A percentile compares a stretch with the other conserved stretches of the same genome.
Evolutionary conservation across 257 asterid genomes (phyloP).

Genomic region (Solanum chiquidenum): DNA sequence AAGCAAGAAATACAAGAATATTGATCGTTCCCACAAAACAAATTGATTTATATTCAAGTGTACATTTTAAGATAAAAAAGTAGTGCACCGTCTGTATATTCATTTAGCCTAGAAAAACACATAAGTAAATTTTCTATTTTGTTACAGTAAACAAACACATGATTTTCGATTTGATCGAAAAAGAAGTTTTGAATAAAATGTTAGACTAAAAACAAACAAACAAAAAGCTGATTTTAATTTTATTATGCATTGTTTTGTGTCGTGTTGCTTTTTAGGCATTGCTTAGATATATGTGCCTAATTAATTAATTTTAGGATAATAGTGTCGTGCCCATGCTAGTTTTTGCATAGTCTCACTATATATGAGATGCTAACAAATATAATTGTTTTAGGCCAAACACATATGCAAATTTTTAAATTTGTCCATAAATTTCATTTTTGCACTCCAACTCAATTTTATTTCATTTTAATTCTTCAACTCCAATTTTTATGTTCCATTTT

Average conservation of each 20-base stretch:
- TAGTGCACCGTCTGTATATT: constrained; percentile 9
- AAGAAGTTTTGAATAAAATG: background rate
- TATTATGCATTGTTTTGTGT: background rate
- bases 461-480: too few species aligned
- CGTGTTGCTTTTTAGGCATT: constrained; percentile 1
- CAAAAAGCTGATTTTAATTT: background rate
- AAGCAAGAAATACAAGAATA: constrained; percentile 2
- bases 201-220: background rate
- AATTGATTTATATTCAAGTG: background rate
- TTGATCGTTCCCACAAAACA: constrained; percentile 7
- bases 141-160: background rate
- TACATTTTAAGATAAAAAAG: constrained; percentile 10
- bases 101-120: background rate
- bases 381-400: background rate
- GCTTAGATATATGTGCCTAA: background rate
- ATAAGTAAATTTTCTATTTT: background rate
- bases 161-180: background rate
- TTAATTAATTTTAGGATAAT: background rate
- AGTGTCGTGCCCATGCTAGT: background rate
- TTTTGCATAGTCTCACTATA: background rate
- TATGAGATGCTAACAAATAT: background rate
- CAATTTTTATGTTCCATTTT: too few species aligned
- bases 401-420: too few species aligned
- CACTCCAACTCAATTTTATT: too few species aligned
- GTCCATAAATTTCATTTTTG: too few species aligned